Percentiles rank a stretch among this genome's conserved stretches.
Conservation (phyloP, 2,329 filamentous ascomycete species). For the Colletotrichum tanaceti region DNA sequence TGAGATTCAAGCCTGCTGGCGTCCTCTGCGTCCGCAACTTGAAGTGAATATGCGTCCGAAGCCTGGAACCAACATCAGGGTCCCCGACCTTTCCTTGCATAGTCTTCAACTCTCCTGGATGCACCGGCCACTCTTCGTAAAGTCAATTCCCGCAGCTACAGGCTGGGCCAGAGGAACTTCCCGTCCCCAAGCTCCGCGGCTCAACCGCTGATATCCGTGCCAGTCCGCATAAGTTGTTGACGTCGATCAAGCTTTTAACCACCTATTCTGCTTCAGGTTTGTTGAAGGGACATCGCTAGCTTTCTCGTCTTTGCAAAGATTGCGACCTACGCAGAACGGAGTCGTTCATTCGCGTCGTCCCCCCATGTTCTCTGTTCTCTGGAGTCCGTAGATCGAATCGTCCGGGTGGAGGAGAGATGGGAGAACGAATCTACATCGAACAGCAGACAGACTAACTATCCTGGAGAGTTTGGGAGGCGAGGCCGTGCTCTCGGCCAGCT, state of each 20-base stretch:
- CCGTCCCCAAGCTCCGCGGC: slow-evolving; percentile 4
- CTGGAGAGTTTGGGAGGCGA: neutral
- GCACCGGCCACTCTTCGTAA: slow-evolving; percentile 1
- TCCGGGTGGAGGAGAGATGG: neutral
- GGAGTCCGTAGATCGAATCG: neutral
- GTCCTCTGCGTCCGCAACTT: neutral
- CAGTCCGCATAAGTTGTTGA: neutral
- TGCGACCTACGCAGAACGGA: neutral
- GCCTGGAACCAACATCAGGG: neutral
- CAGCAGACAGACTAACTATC: neutral
- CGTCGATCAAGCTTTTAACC: slow-evolving; percentile 26
- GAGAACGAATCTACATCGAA: neutral
- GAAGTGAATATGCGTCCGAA: neutral
- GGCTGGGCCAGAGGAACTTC: neutral
- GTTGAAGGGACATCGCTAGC: neutral
- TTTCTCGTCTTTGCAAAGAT: slow-evolving; percentile 6
- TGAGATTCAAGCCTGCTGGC: neutral
- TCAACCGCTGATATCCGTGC: slow-evolving; percentile 6
- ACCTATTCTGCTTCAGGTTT: slow-evolving; percentile 30
- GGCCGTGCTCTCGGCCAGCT: slow-evolving; percentile 13
- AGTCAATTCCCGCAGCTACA: slow-evolving; percentile 27
- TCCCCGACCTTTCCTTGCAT: neutral
- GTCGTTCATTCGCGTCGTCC: neutral
- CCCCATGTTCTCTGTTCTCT: neutral
- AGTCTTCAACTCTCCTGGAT: neutral